phyloP scores from a whole-genome alignment of 2,329 filamentous ascomycete species.

The Aureobasidium zeae region DNA sequence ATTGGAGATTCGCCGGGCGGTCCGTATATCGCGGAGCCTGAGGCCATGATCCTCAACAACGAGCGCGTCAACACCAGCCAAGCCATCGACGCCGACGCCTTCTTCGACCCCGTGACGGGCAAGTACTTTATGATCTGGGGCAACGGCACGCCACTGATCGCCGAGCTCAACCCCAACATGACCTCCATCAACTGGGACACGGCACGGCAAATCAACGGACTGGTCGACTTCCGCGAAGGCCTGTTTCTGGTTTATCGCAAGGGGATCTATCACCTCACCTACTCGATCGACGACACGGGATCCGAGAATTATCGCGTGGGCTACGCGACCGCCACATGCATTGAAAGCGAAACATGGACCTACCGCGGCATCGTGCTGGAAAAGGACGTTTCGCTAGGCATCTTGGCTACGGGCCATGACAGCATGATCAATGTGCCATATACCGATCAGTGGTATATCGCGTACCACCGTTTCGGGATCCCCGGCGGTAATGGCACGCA shows the following conservation, averaged over 20 bases:
- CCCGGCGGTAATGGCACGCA: conserved; percentile 38
- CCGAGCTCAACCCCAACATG: conserved; percentile 41
- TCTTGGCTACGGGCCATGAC: conserved; percentile 40
- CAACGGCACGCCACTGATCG: conserved; percentile 35
- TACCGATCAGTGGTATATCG: conserved; percentile 44
- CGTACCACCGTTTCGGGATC: conserved; percentile 41
- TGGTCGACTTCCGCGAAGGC: conserved; percentile 38
- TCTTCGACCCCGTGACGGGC: conserved; percentile 21
- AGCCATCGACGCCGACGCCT: conserved; percentile 24
- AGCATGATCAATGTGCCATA: conserved; percentile 40
- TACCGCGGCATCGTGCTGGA: conserved; percentile 39
- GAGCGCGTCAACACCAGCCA: conserved; percentile 22
- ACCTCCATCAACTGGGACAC: conserved; percentile 34
- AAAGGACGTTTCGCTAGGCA: conserved; percentile 35
- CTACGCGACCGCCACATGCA: conserved; percentile 35
- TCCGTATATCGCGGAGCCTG: conserved; percentile 22
- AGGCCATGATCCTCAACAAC: conserved; percentile 24
- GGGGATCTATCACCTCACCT: conserved; percentile 41
- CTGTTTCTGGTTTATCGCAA: conserved; percentile 38
- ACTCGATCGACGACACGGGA: conserved; percentile 41
- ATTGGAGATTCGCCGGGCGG: conserved; percentile 22
- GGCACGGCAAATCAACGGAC: conserved; percentile 28
- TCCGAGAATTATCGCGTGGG: conserved; percentile 40
- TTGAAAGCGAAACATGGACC: conserved; percentile 37
- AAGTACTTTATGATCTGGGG: conserved; percentile 27